phyloP scores from a whole-genome alignment of 768 basidiomycete genomes.

The Lanmaoa rubissima region DNA sequence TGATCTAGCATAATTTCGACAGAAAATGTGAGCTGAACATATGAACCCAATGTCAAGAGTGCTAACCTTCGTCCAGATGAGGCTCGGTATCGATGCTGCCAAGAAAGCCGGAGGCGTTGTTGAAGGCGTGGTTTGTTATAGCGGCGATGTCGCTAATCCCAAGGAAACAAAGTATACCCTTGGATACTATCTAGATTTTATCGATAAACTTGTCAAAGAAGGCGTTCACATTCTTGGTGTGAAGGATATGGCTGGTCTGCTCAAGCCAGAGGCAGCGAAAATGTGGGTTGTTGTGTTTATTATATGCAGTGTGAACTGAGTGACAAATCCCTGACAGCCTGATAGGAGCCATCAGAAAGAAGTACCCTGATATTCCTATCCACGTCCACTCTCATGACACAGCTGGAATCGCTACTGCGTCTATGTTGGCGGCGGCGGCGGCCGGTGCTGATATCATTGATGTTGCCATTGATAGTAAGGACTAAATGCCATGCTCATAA shows the following conservation, averaged over 20 bases:
- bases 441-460: constrained; percentile 99
- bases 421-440: constrained; percentile 92
- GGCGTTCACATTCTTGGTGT: constrained; percentile 97
- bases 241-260: constrained; percentile 98
- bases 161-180: constrained; percentile 97
- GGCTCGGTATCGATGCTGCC: constrained; percentile 96
- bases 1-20: constrained; percentile 7
- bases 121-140: constrained; percentile 98
- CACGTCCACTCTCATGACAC: constrained; percentile 99
- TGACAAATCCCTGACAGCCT: constrained; percentile 48
- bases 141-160: constrained; percentile 92
- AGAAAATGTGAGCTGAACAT: constrained; percentile 63
- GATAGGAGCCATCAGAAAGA: constrained; percentile 91
- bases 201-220: constrained; percentile 88
- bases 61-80: constrained; percentile 60
- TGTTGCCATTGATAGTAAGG: constrained; percentile 95
- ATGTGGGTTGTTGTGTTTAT: constrained; percentile 50
- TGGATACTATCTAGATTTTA: constrained; percentile 95
- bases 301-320: constrained; percentile 1
- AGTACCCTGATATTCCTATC: constrained; percentile 96
- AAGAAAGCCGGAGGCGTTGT: constrained; percentile 99
- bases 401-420: constrained; percentile 96
- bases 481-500: neutral
- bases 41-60: neutral
- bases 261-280: constrained; percentile 93